Evolutionary conservation across 2,329 filamentous ascomycete species (phyloP).

Genomic region (Chaetomium strumarium): DNA sequence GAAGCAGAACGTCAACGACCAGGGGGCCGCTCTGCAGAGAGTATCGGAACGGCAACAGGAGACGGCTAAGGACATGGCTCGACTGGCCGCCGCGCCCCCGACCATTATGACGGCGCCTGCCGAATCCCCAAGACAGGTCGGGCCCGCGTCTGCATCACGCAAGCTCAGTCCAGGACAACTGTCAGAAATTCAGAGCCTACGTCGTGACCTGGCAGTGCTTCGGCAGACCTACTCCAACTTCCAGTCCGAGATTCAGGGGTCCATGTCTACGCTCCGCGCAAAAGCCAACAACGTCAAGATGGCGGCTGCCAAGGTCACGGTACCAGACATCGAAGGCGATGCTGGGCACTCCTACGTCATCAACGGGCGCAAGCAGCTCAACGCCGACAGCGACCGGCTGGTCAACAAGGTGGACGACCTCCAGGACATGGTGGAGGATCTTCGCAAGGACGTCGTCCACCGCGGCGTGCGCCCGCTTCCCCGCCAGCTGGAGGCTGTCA

Average conservation of each 20-base stretch:
- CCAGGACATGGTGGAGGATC: conserved; percentile 93
- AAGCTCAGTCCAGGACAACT: conserved; percentile 58
- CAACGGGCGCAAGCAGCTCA: conserved; percentile 78
- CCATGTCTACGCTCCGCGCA: conserved; percentile 74
- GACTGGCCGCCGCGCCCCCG: conserved; percentile 42
- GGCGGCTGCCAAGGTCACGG: conserved; percentile 61
- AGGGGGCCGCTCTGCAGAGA: conserved; percentile 72
- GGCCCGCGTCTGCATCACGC: conserved; percentile 18
- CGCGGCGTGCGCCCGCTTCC: conserved; percentile 88
- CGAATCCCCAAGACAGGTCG: conserved; percentile 43
- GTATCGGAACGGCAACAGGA: conserved; percentile 91
- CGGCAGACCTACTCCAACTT: conserved; percentile 92
- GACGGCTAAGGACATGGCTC: conserved; percentile 77
- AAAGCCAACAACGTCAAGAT: conserved; percentile 80
- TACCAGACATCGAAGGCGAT: conserved; percentile 68
- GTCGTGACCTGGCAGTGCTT: conserved; percentile 83
- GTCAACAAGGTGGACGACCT: conserved; percentile 91
- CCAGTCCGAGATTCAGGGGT: conserved; percentile 78
- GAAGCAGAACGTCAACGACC: conserved; percentile 75
- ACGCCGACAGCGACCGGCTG: conserved; percentile 80
- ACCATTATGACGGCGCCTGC: conserved; percentile 34
- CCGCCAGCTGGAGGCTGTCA: conserved; percentile 80
- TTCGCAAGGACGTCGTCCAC: conserved; percentile 92
- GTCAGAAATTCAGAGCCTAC: conserved; percentile 72
- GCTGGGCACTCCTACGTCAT: conserved; percentile 83